Evolutionary conservation across 108 stramenopile species (phyloP), one percentile per base, ranked within the genome.

Genomic region (Cyclotella kingstonii): DNA sequence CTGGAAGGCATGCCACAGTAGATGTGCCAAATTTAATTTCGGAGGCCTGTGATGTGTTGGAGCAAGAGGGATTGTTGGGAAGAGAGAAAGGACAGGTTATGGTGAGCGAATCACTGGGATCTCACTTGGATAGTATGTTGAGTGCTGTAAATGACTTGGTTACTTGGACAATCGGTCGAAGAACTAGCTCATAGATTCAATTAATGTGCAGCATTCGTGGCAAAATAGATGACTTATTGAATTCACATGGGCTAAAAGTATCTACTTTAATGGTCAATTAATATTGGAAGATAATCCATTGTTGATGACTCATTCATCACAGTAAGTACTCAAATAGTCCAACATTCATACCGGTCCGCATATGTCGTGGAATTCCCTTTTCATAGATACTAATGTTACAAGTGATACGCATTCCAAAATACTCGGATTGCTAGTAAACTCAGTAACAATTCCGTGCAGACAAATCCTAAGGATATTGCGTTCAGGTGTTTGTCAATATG

Each of bases 21-120:
- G 95, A 96, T 64, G 90, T 96, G 50, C 95, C 95, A 1, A 41
- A 69, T 29, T 77, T 96, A 35, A 63, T 96, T 26, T 48, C 60
- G n/a, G 81, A 84, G 19, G 95, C 95, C 40, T 82, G 82, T 31
- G 41, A 80, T 7, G 54, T 69, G 27, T 38, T 84, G 38, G 77
- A 28, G 17, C 73, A 81, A 41, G 81, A 83, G 50, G 73, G 75
- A 18, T 40, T 56, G 44, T 47, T 89, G 25, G 70, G 35, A 54
- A 18, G 40, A 27, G 41, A 26, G 45, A n/a, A 38, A 66, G 3
- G 41, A 26, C 5, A 23, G 7, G 25, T 73, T 49, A 42, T 56
- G 6, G 56, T 63, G 38, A 64, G 63, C 33, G 48, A 73, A 21
- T 62, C 63, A 15, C 28, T 73, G 49, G 71, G 71, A 11, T 59